Evolutionary conservation across 768 basidiomycete species (phyloP), one percentile per base, ranked within the genome.

Genomic region (Xanthoconium stramineum): DNA sequence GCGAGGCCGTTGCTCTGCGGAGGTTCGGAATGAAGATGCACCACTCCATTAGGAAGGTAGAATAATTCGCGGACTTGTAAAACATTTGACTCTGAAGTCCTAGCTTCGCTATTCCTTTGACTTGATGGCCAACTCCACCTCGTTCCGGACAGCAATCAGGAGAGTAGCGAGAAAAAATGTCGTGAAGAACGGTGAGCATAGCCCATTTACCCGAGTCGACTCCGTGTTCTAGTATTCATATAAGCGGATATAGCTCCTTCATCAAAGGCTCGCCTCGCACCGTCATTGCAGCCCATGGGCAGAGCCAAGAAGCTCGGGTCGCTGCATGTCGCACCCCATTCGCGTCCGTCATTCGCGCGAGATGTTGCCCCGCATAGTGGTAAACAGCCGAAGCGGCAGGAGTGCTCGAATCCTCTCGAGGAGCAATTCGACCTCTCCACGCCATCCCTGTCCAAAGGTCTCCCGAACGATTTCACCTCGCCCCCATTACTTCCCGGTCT

Each of bases 401-500:
- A 5, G 14, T 61, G 35, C n/a, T 45, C 55, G 13, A 72, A 67
- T 52, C 69, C 70, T 14, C 58, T 77, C 6, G 65, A 62, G 17
- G 63, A 68, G 24, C 74, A 78, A 51, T 76, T 79, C 24, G 75
- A 77, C 53, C 61, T 69, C 12, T 70, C 72, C 4, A 57, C 69
- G 2, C 49, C 61, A 1, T 61, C 62, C n/a, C 50, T 65, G 6
- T 24, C 58, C 9, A 50, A 60, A 0, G 60, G 70, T 2, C 73
- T 81, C 14, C 73, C 77, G 3, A 61, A 60, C 17, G 35, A 56
- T 8, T 94, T 92, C 69, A 69, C 78, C 1, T 85, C 88, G 0
- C 88, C 91, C 10, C 84, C 88, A 1, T 75, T 95, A 14, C 74
- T 88, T 56, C 80, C 82, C 0, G 87, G 85, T 8, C 75, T 94